A percentile compares a stretch with the other conserved stretches of the same genome.
Conservation (phyloP, 768 basidiomycete species). For the Xerocomus potaroensis region DNA sequence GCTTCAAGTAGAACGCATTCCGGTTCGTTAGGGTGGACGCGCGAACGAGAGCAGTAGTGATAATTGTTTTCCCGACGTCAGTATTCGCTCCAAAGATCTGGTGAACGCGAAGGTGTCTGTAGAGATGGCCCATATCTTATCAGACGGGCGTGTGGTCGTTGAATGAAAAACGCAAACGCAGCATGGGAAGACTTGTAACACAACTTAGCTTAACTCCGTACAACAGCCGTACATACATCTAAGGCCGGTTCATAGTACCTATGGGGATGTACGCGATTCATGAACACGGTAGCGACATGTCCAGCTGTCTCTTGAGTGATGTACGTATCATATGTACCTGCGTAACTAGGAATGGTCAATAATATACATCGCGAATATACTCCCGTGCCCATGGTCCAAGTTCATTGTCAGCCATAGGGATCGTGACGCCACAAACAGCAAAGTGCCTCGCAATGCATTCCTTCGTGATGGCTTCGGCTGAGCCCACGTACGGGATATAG, state of each 20-base stretch:
- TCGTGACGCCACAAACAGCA: conserved; percentile 39
- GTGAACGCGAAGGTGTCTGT: conserved; percentile 79
- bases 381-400: conserved; percentile 38
- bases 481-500: conserved; percentile 31
- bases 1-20: conserved; percentile 74
- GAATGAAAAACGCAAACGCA: neutral
- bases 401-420: conserved; percentile 32
- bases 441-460: conserved; percentile 40
- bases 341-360: conserved; percentile 16
- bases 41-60: conserved; percentile 79
- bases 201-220: no score
- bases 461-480: conserved; percentile 26
- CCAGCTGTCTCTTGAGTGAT: conserved; percentile 22
- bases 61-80: conserved; percentile 90
- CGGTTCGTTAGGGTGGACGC: conserved; percentile 59
- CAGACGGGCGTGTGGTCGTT: neutral
- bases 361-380: conserved; percentile 29
- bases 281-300: conserved; percentile 22
- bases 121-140: conserved; percentile 70
- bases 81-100: conserved; percentile 97
- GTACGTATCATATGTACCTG: conserved; percentile 18
- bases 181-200: neutral
- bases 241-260: neutral
- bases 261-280: conserved; percentile 9
- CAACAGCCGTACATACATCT: neutral